Percentiles rank a stretch among this genome's conserved stretches.
Evolutionary conservation across 164 flowering plant genomes (phyloP).

Genomic region (Brasenia schreberi): DNA sequence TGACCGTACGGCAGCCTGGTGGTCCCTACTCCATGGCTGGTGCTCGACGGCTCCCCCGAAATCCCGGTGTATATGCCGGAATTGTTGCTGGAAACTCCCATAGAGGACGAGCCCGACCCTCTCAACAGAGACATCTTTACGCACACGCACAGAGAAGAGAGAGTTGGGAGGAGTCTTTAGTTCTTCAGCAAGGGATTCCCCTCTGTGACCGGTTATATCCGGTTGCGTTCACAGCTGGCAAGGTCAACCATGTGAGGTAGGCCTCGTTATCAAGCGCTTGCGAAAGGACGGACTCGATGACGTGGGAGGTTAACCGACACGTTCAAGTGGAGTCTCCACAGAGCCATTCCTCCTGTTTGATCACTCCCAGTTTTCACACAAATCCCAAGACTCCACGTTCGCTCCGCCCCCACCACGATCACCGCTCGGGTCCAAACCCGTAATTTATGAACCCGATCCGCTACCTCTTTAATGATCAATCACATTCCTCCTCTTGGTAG

Average conservation of each 20-base stretch:
- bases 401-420: not conserved
- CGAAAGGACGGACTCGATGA: no score
- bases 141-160: not conserved
- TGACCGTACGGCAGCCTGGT: constrained; percentile 7
- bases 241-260: not conserved
- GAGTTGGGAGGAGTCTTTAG: not conserved
- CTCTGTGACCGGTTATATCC: not conserved
- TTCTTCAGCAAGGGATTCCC: not conserved
- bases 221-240: not conserved
- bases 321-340: no score
- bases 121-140: not conserved
- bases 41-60: not conserved
- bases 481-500: no score
- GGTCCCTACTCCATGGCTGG: not conserved
- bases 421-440: not conserved
- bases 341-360: not conserved
- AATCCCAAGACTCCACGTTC: not conserved
- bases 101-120: constrained; percentile 6
- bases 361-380: not conserved
- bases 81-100: constrained; percentile 8
- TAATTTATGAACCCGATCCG: no score
- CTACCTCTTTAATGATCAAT: no score
- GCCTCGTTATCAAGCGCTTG: not conserved
- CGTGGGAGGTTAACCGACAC: no score
- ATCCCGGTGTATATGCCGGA: constrained; percentile 7